These are phyloP conservation scores for Macrolepiota dolichaula DNA, from an alignment of 768 basidiomycete genomes.

Conservation along the genomic window DNA sequence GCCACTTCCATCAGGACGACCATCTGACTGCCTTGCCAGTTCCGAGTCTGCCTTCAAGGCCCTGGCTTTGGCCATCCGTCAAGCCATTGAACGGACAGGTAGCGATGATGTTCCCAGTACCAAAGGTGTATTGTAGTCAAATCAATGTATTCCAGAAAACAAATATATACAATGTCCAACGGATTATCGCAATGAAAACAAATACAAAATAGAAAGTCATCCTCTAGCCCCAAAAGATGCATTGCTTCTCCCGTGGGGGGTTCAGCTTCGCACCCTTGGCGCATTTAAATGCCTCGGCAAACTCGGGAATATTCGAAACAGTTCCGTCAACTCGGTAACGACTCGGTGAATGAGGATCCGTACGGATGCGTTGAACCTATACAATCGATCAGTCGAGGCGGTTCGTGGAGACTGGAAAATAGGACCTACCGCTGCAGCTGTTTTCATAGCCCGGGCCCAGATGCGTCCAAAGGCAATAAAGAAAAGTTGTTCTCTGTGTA, in stretches of 20 bases:
- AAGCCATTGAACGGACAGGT: conserved; percentile 91
- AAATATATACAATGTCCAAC: conserved; percentile 6
- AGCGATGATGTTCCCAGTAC: conserved; percentile 92
- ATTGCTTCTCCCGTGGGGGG: conserved; percentile 75
- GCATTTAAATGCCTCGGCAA: conserved; percentile 86
- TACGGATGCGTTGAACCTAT: conserved; percentile 74
- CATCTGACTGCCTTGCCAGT: conserved; percentile 37
- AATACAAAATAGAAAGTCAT: conserved; percentile 8
- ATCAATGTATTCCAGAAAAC: not conserved
- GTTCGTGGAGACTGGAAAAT: not conserved
- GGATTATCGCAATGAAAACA: not conserved
- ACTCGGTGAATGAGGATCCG: conserved; percentile 86
- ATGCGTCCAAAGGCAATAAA: conserved; percentile 87
- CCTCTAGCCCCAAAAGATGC: conserved; percentile 71
- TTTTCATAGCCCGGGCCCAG: conserved; percentile 83
- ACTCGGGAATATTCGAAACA: conserved; percentile 81
- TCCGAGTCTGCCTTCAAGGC: conserved; percentile 99
- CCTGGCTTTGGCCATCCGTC: conserved; percentile 87
- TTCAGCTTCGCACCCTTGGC: conserved; percentile 77
- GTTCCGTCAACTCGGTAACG: conserved; percentile 84
- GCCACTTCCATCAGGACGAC: conserved; percentile 6
- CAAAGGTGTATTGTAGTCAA: conserved; percentile 77
- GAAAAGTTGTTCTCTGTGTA: conserved; percentile 81
- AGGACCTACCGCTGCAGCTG: conserved; percentile 64
- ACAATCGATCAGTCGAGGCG: not conserved